phyloP scores from a whole-genome alignment of 805 yeast species.

The Yamadazyma takamatsuzukensis region DNA sequence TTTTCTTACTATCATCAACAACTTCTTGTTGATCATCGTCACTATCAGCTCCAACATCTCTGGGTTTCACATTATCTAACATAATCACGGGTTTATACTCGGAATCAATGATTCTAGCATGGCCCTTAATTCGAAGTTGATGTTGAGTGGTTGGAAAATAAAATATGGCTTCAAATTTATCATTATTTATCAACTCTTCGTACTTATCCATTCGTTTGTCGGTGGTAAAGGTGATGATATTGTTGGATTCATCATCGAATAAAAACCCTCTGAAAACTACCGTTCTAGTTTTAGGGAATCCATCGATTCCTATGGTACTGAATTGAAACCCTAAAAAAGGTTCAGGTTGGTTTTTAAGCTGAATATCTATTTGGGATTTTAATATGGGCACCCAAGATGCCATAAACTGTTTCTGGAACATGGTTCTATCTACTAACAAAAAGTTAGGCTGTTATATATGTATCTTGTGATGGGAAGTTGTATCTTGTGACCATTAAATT shows the following conservation, averaged over 20 bases:
- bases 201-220: conserved; percentile 68
- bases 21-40: conserved; percentile 6
- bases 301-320: conserved; percentile 56
- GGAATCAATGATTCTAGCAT: conserved; percentile 45
- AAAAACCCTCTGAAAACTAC: conserved; percentile 72
- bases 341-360: conserved; percentile 18
- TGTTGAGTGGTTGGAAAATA: conserved; percentile 59
- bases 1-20: conserved; percentile 2
- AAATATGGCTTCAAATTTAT: conserved; percentile 71
- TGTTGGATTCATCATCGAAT: conserved; percentile 64
- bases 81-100: conserved; percentile 29
- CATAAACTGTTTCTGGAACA: conserved; percentile 33
- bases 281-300: conserved; percentile 64
- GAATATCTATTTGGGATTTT: conserved; percentile 16
- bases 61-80: conserved; percentile 27
- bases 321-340: conserved; percentile 64
- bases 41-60: conserved; percentile 10
- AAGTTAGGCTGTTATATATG: conserved; percentile 1
- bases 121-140: conserved; percentile 73
- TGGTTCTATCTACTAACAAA: conserved; percentile 1
- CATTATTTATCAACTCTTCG: conserved; percentile 47
- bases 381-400: conserved; percentile 79
- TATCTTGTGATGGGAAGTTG: not conserved
- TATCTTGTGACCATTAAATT: conserved; percentile 9
- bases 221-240: conserved; percentile 65